Conservation (phyloP, 306 rosid species). For the Quillaja saponaria region DNA sequence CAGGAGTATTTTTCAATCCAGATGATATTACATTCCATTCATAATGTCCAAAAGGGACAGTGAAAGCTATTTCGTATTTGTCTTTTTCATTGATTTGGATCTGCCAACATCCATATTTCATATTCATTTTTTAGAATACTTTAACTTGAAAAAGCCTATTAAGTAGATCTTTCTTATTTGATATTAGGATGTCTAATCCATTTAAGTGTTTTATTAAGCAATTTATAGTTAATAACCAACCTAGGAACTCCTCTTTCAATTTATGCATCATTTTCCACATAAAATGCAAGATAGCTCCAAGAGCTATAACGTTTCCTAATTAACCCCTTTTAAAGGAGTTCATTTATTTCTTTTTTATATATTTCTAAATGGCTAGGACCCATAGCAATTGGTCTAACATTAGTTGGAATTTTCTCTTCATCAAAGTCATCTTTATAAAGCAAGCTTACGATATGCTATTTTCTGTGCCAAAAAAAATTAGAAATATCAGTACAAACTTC, state of each 20-base stretch:
- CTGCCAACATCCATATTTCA: background rate
- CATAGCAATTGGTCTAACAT: background rate
- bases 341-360: too few relatives aligned
- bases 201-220: too few relatives aligned
- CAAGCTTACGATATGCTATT: background rate
- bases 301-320: too few relatives aligned
- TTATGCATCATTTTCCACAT: background rate
- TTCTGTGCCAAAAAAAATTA: background rate
- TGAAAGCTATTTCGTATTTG: background rate
- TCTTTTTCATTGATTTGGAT: background rate
- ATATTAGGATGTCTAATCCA: background rate
- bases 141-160: too few relatives aligned
- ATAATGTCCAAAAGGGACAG: background rate
- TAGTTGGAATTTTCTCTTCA: background rate
- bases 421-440: background rate
- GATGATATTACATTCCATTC: background rate
- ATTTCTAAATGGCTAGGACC: too few relatives aligned
- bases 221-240: background rate
- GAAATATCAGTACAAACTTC: background rate
- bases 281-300: too few relatives aligned
- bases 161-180: background rate
- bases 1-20: background rate
- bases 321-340: too few relatives aligned
- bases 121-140: too few relatives aligned
- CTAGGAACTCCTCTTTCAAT: background rate